Evolutionary conservation across 2,329 filamentous ascomycete species (phyloP).

Genomic region (Akanthomyces uredinophilus): DNA sequence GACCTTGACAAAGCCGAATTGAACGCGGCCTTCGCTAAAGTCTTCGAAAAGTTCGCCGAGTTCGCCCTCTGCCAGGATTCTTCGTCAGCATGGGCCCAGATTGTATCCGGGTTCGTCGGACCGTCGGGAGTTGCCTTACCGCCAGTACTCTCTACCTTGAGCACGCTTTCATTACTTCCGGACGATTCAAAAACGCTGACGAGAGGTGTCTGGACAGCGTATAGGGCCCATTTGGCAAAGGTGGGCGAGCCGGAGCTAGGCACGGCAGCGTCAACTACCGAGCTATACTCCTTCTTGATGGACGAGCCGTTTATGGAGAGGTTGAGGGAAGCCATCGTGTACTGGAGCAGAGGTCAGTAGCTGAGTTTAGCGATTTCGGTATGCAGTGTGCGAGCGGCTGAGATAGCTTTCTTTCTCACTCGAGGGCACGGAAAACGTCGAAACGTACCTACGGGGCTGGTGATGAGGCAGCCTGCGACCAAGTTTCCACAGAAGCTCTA

Average conservation of each 20-base stretch:
- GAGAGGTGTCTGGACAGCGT: constrained; percentile 86
- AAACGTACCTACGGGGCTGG: constrained; percentile 6
- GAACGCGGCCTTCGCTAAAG: constrained; percentile 92
- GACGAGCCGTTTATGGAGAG: constrained; percentile 73
- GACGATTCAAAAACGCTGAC: constrained; percentile 88
- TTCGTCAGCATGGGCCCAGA: constrained; percentile 19
- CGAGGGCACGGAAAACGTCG: background rate
- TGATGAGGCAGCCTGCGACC: constrained; percentile 10
- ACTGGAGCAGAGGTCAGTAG: constrained; percentile 16
- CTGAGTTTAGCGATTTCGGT: background rate
- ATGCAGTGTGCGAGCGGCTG: background rate
- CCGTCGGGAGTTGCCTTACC: constrained; percentile 44
- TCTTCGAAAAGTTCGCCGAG: constrained; percentile 86
- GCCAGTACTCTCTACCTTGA: constrained; percentile 91
- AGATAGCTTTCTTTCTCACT: background rate
- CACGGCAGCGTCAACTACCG: constrained; percentile 49
- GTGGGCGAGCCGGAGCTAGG: constrained; percentile 64
- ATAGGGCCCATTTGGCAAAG: constrained; percentile 88
- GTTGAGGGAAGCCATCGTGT: constrained; percentile 71
- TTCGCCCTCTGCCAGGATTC: constrained; percentile 66
- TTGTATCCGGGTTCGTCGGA: constrained; percentile 1
- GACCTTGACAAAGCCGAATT: constrained; percentile 95
- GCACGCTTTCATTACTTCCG: constrained; percentile 81
- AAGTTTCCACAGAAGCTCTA: constrained; percentile 12
- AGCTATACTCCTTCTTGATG: constrained; percentile 75